These are phyloP conservation scores for Neurospora sp. DNA, from an alignment of 495 filamentous ascomycete species.

Conservation along the genomic window DNA sequence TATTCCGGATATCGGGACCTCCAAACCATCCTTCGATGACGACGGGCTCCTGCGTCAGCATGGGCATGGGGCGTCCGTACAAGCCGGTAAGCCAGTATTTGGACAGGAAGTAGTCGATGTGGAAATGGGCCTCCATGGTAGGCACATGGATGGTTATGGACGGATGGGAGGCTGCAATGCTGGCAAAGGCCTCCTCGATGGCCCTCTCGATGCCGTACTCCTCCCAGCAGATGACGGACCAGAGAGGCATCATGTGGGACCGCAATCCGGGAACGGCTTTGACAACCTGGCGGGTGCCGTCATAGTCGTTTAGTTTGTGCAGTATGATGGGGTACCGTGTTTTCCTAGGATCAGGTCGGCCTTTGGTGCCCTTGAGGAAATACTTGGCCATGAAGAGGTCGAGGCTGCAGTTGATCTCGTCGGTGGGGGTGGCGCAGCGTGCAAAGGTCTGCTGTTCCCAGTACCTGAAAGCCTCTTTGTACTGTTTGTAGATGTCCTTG, in stretches of 20 bases:
- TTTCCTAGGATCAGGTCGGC: background rate
- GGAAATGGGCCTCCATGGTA: background rate
- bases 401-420: background rate
- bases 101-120: background rate
- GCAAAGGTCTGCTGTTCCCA: background rate
- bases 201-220: background rate
- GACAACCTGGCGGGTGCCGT: background rate
- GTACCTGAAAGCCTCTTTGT: background rate
- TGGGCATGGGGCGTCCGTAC: background rate
- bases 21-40: background rate
- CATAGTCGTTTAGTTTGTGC: background rate
- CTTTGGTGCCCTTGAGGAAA: background rate
- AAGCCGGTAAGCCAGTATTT: background rate
- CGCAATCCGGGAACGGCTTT: background rate
- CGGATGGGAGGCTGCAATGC: background rate
- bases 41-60: background rate
- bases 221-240: background rate
- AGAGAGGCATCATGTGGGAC: background rate
- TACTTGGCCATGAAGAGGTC: background rate
- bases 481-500: background rate
- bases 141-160: background rate
- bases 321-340: background rate
- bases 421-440: background rate
- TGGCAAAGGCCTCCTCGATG: background rate
- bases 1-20: background rate